phyloP scores from a whole-genome alignment of 2,329 filamentous ascomycete species.

The Zymoseptoria brevis region DNA sequence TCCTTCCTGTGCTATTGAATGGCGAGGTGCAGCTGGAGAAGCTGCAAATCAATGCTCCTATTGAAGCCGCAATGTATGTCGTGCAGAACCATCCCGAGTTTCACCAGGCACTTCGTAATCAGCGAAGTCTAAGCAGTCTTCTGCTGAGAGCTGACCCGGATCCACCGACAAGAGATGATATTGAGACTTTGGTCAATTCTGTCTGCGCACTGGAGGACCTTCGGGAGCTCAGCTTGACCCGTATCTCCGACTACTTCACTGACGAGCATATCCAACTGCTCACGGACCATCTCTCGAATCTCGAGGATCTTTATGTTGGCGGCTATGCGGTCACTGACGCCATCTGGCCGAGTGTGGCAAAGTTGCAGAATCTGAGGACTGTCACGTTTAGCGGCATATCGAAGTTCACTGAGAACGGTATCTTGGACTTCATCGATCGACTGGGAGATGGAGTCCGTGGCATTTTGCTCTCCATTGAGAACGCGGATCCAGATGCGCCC shows the following conservation, averaged over 20 bases:
- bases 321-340: constrained; percentile 48
- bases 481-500: constrained; percentile 36
- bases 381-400: constrained; percentile 50
- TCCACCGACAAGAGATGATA: constrained; percentile 37
- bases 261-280: constrained; percentile 45
- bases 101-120: constrained; percentile 45
- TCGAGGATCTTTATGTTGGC: constrained; percentile 51
- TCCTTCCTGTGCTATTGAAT: constrained; percentile 43
- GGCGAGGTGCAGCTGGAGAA: constrained; percentile 40
- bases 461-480: constrained; percentile 37
- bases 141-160: constrained; percentile 43
- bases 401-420: constrained; percentile 45
- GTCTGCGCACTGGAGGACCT: constrained; percentile 47
- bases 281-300: constrained; percentile 36
- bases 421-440: constrained; percentile 39
- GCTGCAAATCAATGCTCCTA: constrained; percentile 38
- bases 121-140: constrained; percentile 41
- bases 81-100: constrained; percentile 45
- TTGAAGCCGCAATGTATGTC: constrained; percentile 36
- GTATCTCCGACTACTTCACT: constrained; percentile 45
- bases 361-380: constrained; percentile 42
- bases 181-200: constrained; percentile 43
- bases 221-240: constrained; percentile 45
- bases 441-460: constrained; percentile 37
- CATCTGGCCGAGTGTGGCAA: constrained; percentile 38